Percentiles rank a stretch among this genome's conserved stretches.
Evolutionary conservation across 2,329 filamentous ascomycete genomes (phyloP).

Genomic region (Colletotrichum cordylinicola): DNA sequence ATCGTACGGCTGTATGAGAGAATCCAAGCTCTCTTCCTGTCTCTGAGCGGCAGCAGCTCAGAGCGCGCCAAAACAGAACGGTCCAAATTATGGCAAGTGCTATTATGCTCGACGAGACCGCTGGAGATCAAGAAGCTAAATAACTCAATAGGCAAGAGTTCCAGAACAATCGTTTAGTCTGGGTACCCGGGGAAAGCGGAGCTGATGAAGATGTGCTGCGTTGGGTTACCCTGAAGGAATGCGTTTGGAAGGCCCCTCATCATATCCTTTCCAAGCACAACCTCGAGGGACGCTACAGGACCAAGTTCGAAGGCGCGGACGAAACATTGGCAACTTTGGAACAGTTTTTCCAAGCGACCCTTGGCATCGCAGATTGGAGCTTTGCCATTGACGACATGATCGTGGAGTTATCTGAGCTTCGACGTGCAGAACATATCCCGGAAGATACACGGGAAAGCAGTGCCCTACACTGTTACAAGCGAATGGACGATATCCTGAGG

Average conservation of each 20-base stretch:
- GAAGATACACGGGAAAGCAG: background rate
- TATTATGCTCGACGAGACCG: accelerated
- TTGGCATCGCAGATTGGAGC: background rate
- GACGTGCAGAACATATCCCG: background rate
- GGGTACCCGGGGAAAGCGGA: background rate
- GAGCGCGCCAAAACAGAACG: background rate
- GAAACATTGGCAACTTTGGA: background rate
- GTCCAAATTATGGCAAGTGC: background rate
- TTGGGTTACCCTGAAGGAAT: background rate
- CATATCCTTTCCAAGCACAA: background rate
- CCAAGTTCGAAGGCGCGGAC: background rate
- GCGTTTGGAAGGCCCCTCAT: background rate
- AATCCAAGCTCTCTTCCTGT: background rate
- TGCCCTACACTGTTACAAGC: background rate
- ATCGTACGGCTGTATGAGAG: background rate
- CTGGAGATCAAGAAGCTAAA: background rate
- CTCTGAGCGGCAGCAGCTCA: background rate
- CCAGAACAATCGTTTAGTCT: background rate
- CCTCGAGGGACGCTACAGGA: background rate
- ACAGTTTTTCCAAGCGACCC: background rate
- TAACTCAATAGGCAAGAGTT: accelerated
- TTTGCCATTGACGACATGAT: background rate
- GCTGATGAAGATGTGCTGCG: background rate
- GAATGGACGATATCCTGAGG: background rate
- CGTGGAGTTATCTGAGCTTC: background rate